Conservation (phyloP, 2,329 filamentous ascomycete genomes). For the Piedraia hortae region DNA sequence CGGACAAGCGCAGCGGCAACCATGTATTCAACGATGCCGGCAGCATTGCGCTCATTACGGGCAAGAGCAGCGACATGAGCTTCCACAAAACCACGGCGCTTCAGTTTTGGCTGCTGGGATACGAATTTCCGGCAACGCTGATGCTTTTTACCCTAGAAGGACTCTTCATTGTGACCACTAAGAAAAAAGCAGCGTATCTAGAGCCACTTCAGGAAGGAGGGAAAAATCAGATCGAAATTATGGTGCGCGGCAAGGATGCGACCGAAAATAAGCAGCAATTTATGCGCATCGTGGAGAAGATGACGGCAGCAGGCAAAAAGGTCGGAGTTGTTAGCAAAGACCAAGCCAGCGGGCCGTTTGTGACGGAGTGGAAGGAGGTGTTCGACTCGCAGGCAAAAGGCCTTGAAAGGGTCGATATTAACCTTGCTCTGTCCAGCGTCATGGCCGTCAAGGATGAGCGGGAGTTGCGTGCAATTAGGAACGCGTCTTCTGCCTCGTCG, state of each 20-base stretch:
- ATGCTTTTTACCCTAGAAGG: constrained; percentile 75
- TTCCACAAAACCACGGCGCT: constrained; percentile 94
- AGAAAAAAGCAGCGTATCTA: constrained; percentile 92
- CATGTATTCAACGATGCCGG: constrained; percentile 60
- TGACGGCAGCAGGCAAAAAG: constrained; percentile 78
- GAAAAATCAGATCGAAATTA: constrained; percentile 73
- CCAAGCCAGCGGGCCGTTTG: constrained; percentile 58
- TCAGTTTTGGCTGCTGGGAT: constrained; percentile 95
- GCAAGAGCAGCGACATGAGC: constrained; percentile 71
- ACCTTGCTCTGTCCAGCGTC: constrained; percentile 53
- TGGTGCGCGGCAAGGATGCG: constrained; percentile 74
- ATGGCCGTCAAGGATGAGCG: constrained; percentile 87
- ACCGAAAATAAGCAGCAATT: constrained; percentile 83
- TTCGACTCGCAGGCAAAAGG: constrained; percentile 59
- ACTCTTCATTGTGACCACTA: constrained; percentile 78
- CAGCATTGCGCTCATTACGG: constrained; percentile 74
- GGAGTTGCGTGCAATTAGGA: constrained; percentile 79
- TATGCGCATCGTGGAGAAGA: constrained; percentile 52
- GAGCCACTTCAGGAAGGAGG: constrained; percentile 68
- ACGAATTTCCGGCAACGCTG: constrained; percentile 90
- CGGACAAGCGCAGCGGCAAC: constrained; percentile 72
- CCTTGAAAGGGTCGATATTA: constrained; percentile 66
- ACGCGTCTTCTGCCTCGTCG: constrained; percentile 78
- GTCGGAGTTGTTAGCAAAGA: constrained; percentile 71
- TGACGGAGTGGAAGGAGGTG: constrained; percentile 82